These are phyloP conservation scores for Fusarium chuoi DNA, from an alignment of 2,329 filamentous ascomycete genomes.

Conservation along the genomic window DNA sequence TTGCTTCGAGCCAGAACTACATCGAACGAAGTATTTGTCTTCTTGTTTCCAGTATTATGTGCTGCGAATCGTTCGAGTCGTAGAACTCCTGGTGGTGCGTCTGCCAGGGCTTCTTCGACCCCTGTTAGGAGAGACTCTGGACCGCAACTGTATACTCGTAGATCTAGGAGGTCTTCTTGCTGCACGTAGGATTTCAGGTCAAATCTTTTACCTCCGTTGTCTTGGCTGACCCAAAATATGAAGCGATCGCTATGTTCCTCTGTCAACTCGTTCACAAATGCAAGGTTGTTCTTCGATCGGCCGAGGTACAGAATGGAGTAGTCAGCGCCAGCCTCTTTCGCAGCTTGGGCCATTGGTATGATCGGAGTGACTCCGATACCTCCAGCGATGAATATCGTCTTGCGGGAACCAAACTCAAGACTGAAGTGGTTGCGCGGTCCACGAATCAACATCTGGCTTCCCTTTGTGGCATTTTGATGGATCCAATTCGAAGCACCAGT, in stretches of 20 bases:
- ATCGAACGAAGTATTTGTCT: background rate
- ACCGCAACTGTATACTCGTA: background rate
- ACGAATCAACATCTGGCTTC: background rate
- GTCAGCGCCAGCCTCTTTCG: background rate
- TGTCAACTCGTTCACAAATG: background rate
- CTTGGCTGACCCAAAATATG: background rate
- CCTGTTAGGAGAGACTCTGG: background rate
- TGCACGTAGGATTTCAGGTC: background rate
- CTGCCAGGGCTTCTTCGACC: background rate
- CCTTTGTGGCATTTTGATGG: background rate
- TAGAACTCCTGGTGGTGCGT: background rate
- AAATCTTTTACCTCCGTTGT: background rate
- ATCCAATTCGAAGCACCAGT: background rate
- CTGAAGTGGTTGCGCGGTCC: background rate
- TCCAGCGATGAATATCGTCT: background rate
- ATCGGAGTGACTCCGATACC: background rate
- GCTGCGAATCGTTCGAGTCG: background rate
- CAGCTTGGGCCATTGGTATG: background rate
- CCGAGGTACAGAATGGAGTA: background rate
- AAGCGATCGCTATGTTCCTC: background rate
- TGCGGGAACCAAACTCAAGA: background rate
- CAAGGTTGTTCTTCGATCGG: background rate
- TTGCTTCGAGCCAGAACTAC: background rate
- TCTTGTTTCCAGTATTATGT: accelerated
- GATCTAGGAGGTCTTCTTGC: background rate